Evolutionary conservation across 1,284 basidiomycete species (phyloP).

Genomic region (Ustilago tritici): DNA sequence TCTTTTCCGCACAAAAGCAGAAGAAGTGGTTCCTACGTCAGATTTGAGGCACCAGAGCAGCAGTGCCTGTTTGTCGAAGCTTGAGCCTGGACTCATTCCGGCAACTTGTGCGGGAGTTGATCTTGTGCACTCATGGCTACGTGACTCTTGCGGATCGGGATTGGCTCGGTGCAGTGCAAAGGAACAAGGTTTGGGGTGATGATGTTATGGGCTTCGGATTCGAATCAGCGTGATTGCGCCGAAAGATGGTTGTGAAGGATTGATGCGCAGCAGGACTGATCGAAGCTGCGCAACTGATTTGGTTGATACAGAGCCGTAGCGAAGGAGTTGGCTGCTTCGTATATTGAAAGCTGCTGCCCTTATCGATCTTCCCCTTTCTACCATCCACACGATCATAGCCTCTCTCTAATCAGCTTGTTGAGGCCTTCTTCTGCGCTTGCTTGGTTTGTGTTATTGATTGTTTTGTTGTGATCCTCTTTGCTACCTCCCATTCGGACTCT

Average conservation of each 20-base stretch:
- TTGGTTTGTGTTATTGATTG: too few species aligned
- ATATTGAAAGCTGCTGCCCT: too few species aligned
- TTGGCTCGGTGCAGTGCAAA: background rate
- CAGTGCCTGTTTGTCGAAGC: background rate
- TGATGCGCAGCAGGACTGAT: background rate
- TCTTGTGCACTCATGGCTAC: background rate
- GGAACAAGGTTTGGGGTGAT: background rate
- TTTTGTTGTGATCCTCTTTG: too few species aligned
- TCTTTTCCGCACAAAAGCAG: background rate
- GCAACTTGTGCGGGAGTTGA: background rate
- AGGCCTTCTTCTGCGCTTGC: background rate
- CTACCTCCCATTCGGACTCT: too few species aligned
- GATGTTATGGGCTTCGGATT: background rate
- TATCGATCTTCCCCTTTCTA: too few species aligned
- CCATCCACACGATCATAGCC: too few species aligned
- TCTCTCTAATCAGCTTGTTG: too few species aligned
- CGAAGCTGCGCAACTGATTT: background rate
- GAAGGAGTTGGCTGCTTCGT: too few species aligned
- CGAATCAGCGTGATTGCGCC: background rate
- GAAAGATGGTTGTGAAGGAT: background rate
- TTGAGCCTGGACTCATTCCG: background rate
- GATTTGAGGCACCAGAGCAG: background rate
- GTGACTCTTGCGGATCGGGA: background rate
- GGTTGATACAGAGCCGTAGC: background rate
- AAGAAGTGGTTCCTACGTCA: background rate